These are phyloP conservation scores for Gossypium rotundifolium DNA, from an alignment of 345 rosid species.

Conservation along the genomic window DNA sequence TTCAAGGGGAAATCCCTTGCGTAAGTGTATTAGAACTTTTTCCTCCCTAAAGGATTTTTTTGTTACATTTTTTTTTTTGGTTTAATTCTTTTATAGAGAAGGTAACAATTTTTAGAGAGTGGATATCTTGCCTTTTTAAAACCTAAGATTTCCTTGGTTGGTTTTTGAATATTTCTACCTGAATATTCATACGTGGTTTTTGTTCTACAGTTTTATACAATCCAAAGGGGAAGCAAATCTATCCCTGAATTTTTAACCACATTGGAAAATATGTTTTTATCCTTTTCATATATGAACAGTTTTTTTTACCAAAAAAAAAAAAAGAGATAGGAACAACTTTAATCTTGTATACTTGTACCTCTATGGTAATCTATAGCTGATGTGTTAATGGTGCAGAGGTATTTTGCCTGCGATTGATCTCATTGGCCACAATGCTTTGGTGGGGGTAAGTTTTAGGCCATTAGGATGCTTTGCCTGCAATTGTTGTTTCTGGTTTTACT, in stretches of 20 bases:
- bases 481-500: background rate
- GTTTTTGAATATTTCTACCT: background rate
- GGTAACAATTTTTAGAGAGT: background rate
- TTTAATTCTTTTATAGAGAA: constrained; percentile 41
- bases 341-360: background rate
- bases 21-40: constrained; percentile 37
- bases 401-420: constrained; percentile 87
- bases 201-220: background rate
- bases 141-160: background rate
- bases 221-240: background rate
- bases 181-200: background rate
- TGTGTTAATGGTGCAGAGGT: constrained; percentile 52
- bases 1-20: constrained; percentile 95
- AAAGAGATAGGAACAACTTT: background rate
- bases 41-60: background rate
- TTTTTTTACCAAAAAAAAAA: no score
- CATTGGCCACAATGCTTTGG: constrained; percentile 45
- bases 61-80: background rate
- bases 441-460: constrained; percentile 51
- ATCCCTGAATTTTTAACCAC: no score
- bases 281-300: no score
- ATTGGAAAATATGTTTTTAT: no score
- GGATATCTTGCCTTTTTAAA: background rate
- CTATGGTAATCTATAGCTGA: constrained; percentile 12
- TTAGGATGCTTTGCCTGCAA: background rate